Evolutionary conservation across 805 yeast genomes (phyloP).

Genomic region (Myxozyma melibiosi): DNA sequence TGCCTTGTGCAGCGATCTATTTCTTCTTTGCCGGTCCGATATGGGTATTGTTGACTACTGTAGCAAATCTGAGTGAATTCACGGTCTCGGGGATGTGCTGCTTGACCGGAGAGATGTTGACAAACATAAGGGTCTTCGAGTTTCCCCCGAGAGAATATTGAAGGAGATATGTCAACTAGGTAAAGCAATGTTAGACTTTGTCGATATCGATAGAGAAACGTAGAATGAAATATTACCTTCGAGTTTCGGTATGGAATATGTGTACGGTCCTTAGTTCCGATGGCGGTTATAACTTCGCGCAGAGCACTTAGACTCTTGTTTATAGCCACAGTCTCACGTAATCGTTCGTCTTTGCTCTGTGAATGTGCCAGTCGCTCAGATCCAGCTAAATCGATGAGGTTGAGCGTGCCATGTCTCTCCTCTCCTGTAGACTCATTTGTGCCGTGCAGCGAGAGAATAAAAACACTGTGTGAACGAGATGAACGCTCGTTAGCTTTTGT

Average conservation of each 20-base stretch:
- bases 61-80: constrained; percentile 85
- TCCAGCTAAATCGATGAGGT: constrained; percentile 90
- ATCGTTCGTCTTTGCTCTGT: constrained; percentile 74
- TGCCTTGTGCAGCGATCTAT: background rate
- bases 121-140: constrained; percentile 92
- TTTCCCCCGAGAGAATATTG: constrained; percentile 83
- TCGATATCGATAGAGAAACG: too few species aligned
- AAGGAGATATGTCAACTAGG: constrained; percentile 68
- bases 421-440: constrained; percentile 53
- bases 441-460: constrained; percentile 65
- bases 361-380: constrained; percentile 81
- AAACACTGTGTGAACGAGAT: constrained; percentile 88
- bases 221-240: constrained; percentile 39
- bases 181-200: background rate
- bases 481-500: constrained; percentile 82
- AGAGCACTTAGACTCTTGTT: constrained; percentile 84
- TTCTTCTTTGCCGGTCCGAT: constrained; percentile 35
- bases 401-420: constrained; percentile 60
- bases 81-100: constrained; percentile 73
- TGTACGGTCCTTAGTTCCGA: constrained; percentile 47
- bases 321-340: constrained; percentile 85
- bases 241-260: constrained; percentile 74
- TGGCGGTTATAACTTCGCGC: constrained; percentile 84
- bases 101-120: constrained; percentile 72
- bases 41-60: constrained; percentile 47